Conservation (phyloP, 176 grass and related monocot species). For the Leersia perrieri region DNA sequence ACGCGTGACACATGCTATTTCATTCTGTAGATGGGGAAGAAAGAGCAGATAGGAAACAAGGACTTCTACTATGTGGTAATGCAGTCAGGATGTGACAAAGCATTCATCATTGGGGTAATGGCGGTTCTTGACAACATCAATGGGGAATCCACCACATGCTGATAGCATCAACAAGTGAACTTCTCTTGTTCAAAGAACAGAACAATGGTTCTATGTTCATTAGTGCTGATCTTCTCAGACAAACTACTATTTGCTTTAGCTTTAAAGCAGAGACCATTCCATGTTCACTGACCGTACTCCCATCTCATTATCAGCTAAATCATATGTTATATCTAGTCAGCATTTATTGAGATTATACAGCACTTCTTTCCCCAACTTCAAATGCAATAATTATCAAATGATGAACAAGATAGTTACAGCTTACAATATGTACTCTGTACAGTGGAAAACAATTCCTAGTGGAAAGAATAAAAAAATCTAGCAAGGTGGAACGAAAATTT, state of each 20-base stretch:
- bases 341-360: slow-evolving; percentile 18
- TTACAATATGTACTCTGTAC: not conserved
- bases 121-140: slow-evolving; percentile 90
- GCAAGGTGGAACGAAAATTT: not conserved
- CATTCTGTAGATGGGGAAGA: slow-evolving; percentile 54
- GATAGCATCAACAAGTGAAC: slow-evolving; percentile 10
- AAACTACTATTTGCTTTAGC: slow-evolving; percentile 8
- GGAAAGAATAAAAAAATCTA: not conserved
- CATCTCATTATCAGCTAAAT: slow-evolving; percentile 18
- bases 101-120: slow-evolving; percentile 77
- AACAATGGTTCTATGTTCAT: slow-evolving; percentile 13
- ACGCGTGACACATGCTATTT: slow-evolving; percentile 11
- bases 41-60: slow-evolving; percentile 52
- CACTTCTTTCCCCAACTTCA: not conserved
- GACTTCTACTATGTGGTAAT: slow-evolving; percentile 81
- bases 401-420: not conserved
- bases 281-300: slow-evolving; percentile 16
- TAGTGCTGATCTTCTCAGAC: not conserved
- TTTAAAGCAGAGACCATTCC: slow-evolving; percentile 6
- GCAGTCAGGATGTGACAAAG: slow-evolving; percentile 76
- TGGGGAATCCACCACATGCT: slow-evolving; percentile 91
- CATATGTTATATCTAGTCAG: slow-evolving; percentile 21
- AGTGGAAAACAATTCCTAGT: not conserved
- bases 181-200: not conserved
- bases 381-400: not conserved